These are phyloP conservation scores for Magnaporthales sp. DNA, from an alignment of 2,329 filamentous ascomycete genomes.

Conservation along the genomic window DNA sequence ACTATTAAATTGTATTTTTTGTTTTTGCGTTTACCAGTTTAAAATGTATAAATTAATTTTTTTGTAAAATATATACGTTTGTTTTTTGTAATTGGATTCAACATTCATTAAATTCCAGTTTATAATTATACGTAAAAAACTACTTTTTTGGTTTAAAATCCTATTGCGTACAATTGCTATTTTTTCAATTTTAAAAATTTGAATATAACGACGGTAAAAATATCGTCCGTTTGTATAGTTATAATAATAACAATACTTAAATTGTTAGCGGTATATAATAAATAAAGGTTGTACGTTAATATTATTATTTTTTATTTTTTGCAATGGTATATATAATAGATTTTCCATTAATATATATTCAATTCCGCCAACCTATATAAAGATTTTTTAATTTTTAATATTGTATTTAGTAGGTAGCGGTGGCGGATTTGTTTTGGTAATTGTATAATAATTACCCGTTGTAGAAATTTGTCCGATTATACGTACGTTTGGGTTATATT, in stretches of 20 bases:
- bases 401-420: too few species aligned
- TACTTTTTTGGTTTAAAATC: background rate
- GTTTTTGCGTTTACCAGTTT: background rate
- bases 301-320: background rate
- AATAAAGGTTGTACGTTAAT: background rate
- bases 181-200: background rate
- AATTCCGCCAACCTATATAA: background rate
- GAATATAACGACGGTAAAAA: background rate
- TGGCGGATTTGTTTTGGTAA: too few species aligned
- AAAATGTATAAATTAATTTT: background rate
- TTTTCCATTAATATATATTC: background rate
- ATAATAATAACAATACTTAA: background rate
- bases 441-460: too few species aligned
- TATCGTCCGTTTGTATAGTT: background rate
- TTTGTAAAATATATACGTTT: background rate
- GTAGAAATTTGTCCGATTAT: too few species aligned
- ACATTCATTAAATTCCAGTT: background rate
- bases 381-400: too few species aligned
- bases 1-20: background rate
- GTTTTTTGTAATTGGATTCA: background rate
- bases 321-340: background rate
- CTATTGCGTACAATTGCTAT: background rate
- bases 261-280: background rate
- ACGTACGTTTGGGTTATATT: too few species aligned
- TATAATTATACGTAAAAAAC: background rate